phyloP scores from a whole-genome alignment of 192 early-diverging fungal species.

The Coemansia sp. region DNA sequence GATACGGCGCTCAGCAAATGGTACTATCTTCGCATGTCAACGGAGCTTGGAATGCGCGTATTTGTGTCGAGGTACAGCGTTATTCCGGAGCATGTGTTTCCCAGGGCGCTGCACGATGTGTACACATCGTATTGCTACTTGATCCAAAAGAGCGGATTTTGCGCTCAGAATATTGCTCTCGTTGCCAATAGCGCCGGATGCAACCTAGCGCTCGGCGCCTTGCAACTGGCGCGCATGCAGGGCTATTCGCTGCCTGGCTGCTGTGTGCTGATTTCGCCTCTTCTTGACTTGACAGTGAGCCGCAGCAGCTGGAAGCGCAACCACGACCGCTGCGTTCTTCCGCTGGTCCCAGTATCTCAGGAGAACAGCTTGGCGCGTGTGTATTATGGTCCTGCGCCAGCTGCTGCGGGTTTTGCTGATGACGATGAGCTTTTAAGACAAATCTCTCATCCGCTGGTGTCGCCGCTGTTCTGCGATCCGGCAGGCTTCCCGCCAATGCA shows the following conservation, averaged over 20 bases:
- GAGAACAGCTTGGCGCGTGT: constrained; percentile 10
- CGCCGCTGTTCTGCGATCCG: constrained; percentile 12
- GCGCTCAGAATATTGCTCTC: constrained; percentile 10
- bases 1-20: constrained; percentile 12
- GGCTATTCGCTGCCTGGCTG: neutral
- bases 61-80: constrained; percentile 27
- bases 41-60: constrained; percentile 17
- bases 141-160: constrained; percentile 16
- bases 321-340: constrained; percentile 12
- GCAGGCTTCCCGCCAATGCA: constrained; percentile 16
- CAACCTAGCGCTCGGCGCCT: constrained; percentile 19
- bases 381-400: constrained; percentile 15
- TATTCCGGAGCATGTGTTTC: constrained; percentile 14
- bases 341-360: neutral
- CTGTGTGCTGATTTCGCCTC: constrained; percentile 7
- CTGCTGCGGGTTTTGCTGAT: neutral
- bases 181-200: constrained; percentile 26
- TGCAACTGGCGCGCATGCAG: constrained; percentile 15
- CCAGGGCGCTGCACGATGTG: constrained; percentile 26
- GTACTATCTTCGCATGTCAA: constrained; percentile 21
- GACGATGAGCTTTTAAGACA: neutral
- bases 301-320: constrained; percentile 21
- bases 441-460: constrained; percentile 20
- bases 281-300: constrained; percentile 23
- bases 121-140: constrained; percentile 14